Conservation (phyloP, 148 eudicot genomes). For the Arbutus unedo region DNA sequence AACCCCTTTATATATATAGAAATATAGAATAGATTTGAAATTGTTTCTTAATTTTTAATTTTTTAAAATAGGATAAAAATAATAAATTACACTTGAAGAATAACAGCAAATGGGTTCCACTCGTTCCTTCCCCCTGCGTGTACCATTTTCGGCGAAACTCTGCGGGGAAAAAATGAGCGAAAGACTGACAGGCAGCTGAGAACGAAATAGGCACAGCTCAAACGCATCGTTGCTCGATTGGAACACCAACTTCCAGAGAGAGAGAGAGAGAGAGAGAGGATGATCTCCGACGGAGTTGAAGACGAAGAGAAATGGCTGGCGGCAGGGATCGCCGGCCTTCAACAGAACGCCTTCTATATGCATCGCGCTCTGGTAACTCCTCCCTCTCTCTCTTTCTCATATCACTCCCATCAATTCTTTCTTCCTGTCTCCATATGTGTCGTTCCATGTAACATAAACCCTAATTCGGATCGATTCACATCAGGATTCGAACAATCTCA, state of each 20-base stretch:
- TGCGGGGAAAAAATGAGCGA: background rate
- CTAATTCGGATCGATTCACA: slow-evolving; percentile 38
- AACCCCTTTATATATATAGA: too few species aligned
- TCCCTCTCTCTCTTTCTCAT: background rate
- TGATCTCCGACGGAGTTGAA: slow-evolving; percentile 71
- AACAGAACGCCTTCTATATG: slow-evolving; percentile 93
- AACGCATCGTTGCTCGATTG: slow-evolving; percentile 12
- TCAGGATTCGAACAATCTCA: slow-evolving; percentile 88
- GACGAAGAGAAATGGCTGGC: slow-evolving; percentile 93
- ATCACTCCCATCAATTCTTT: slow-evolving; percentile 4
- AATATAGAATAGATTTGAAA: too few species aligned
- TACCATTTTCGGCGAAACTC: too few species aligned
- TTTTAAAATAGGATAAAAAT: too few species aligned
- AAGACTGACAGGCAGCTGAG: slow-evolving; percentile 36
- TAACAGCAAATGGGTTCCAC: too few species aligned
- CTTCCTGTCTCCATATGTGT: background rate
- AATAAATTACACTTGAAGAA: too few species aligned
- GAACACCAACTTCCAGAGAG: background rate
- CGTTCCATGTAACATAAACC: slow-evolving; percentile 25
- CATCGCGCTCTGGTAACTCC: slow-evolving; percentile 84
- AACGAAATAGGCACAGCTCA: slow-evolving; percentile 46
- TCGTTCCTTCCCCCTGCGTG: too few species aligned
- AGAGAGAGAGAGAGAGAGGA: slow-evolving; percentile 18
- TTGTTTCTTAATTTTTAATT: too few species aligned
- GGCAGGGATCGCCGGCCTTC: slow-evolving; percentile 84